These are phyloP conservation scores for Cercophora samala DNA, from an alignment of 495 filamentous ascomycete genomes.

Conservation along the genomic window DNA sequence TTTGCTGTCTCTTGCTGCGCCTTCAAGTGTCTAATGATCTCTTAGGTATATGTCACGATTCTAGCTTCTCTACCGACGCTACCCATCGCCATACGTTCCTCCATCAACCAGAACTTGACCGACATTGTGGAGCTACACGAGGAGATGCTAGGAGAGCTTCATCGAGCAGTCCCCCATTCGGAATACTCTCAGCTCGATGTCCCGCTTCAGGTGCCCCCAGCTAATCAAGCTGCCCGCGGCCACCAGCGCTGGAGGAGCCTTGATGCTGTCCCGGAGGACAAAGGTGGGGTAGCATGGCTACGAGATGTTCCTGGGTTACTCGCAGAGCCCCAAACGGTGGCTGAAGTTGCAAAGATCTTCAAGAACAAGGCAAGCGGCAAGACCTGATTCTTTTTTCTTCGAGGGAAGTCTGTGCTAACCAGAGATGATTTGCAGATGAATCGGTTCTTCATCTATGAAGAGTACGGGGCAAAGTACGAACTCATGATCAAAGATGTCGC, in stretches of 20 bases:
- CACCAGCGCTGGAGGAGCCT: constrained; percentile 59
- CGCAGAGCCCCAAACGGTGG: constrained; percentile 67
- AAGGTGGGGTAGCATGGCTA: constrained; percentile 40
- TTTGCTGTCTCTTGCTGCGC: background rate
- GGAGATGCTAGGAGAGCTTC: constrained; percentile 63
- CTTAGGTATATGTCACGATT: constrained; percentile 64
- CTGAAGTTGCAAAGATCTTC: constrained; percentile 75
- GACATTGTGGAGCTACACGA: constrained; percentile 71
- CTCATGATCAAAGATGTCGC: constrained; percentile 72
- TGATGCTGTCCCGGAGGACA: constrained; percentile 56
- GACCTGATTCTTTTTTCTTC: background rate
- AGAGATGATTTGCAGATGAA: constrained; percentile 53
- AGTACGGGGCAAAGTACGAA: constrained; percentile 85
- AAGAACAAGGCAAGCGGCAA: constrained; percentile 58
- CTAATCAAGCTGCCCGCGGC: constrained; percentile 27
- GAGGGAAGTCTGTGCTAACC: background rate
- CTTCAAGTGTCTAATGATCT: constrained; percentile 12
- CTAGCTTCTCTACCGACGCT: constrained; percentile 58
- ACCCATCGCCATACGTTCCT: constrained; percentile 52
- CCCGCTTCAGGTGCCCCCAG: constrained; percentile 15
- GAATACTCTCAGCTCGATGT: constrained; percentile 53
- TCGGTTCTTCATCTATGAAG: constrained; percentile 80
- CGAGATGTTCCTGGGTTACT: constrained; percentile 51
- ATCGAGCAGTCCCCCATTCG: constrained; percentile 58
- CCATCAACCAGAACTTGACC: constrained; percentile 63